phyloP scores from a whole-genome alignment of 1,139 yeast species.

The Magnusiomyces ingens region DNA sequence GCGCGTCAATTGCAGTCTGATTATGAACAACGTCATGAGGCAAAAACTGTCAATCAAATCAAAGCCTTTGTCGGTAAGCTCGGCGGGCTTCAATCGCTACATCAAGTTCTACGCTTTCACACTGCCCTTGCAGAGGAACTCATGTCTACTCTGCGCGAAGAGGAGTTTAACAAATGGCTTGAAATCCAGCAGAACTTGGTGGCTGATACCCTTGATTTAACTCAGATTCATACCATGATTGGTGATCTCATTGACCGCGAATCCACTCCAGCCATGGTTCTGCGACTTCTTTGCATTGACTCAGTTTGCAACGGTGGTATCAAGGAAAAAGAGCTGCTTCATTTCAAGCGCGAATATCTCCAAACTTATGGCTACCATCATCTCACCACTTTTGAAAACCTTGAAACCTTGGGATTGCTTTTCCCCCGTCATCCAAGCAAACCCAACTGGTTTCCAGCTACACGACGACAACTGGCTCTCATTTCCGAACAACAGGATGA shows the following conservation, averaged over 20 bases:
- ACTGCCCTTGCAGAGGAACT: conserved; percentile 69
- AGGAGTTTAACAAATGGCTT: conserved; percentile 48
- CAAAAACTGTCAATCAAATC: conserved; percentile 58
- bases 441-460: conserved; percentile 26
- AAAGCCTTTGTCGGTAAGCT: conserved; percentile 65
- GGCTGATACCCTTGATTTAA: conserved; percentile 49
- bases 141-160: conserved; percentile 45
- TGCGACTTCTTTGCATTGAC: conserved; percentile 49
- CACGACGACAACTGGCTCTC: conserved; percentile 27
- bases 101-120: conserved; percentile 64
- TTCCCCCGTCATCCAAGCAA: conserved; percentile 31
- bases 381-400: conserved; percentile 34
- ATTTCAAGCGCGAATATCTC: conserved; percentile 43
- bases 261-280: conserved; percentile 36
- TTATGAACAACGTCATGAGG: conserved; percentile 56
- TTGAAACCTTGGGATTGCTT: conserved; percentile 38
- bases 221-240: conserved; percentile 44
- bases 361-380: conserved; percentile 56
- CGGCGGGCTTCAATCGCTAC: conserved; percentile 60
- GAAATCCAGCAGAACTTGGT: conserved; percentile 71
- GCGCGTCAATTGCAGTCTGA: conserved; percentile 69
- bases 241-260: conserved; percentile 44
- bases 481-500: conserved; percentile 31
- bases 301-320: conserved; percentile 61
- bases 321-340: conserved; percentile 49